phyloP scores from a whole-genome alignment of 2,329 filamentous ascomycete genomes.

The Epichloe baconii region DNA sequence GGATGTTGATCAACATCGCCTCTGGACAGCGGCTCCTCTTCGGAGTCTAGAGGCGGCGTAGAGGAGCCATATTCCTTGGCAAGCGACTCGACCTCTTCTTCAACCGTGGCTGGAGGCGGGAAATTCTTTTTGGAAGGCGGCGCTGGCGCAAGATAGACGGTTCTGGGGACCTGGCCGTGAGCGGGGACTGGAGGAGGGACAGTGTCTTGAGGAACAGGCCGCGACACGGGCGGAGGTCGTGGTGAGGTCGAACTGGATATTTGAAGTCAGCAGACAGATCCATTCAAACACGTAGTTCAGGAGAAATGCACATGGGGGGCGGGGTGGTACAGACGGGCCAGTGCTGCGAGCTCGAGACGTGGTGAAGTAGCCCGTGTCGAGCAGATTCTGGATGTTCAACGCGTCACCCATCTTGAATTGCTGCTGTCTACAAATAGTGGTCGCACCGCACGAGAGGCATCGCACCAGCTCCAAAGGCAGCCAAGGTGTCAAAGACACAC shows the following conservation, averaged over 20 bases:
- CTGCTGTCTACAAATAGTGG: slow-evolving; percentile 6
- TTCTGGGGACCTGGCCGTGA: slow-evolving; percentile 6
- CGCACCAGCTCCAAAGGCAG: slow-evolving; percentile 1
- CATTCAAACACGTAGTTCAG: not conserved
- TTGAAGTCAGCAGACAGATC: not conserved
- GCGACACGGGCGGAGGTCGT: slow-evolving; percentile 9
- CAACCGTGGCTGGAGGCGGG: slow-evolving; percentile 52
- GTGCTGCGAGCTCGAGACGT: slow-evolving; percentile 29
- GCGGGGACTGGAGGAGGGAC: slow-evolving; percentile 6
- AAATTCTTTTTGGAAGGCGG: slow-evolving; percentile 18
- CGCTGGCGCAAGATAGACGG: slow-evolving; percentile 6
- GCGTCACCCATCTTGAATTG: slow-evolving; percentile 28
- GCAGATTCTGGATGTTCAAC: slow-evolving; percentile 31
- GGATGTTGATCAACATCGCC: slow-evolving; percentile 57
- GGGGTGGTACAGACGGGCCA: slow-evolving; percentile 13
- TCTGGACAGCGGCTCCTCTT: slow-evolving; percentile 45
- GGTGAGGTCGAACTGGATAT: slow-evolving; percentile 5
- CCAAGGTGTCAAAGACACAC: not conserved
- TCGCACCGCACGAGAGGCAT: slow-evolving; percentile 11
- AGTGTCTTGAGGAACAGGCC: slow-evolving; percentile 9
- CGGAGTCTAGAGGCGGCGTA: slow-evolving; percentile 15
- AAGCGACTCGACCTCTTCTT: slow-evolving; percentile 54
- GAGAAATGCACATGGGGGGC: not conserved
- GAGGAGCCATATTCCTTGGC: slow-evolving; percentile 42
- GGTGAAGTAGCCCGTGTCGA: slow-evolving; percentile 37